Evolutionary conservation across 2,329 filamentous ascomycete genomes (phyloP), one percentile per base, ranked within the genome.

Genomic region (Emmonsia crescens): DNA sequence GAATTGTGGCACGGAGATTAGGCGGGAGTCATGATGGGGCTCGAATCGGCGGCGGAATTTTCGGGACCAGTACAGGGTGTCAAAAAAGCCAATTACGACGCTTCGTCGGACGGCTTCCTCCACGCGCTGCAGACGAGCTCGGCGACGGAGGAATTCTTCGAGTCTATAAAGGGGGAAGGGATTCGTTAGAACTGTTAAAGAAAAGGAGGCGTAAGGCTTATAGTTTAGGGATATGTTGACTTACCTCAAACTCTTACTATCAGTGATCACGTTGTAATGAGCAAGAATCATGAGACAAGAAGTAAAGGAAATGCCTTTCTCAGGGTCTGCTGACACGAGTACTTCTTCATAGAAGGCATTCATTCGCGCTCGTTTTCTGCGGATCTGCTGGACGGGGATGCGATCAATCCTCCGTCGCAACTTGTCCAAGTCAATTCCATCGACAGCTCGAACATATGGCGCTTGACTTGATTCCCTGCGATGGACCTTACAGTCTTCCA

Each of bases 331-430:
- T 4, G 91, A 93, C 5, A 96, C 91, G 74, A 97, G 85, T 24
- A 97, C 89, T 77, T 99, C 95, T 74, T 97, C 92, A 70, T 91
- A 99, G 74, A 99, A 99, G n/a, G 88, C 83, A 68, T 96, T 96
- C 79, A 95, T 93, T 49, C 88, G 86, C 61, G 85, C 82, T 51
- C 94, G 83, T 63, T 91, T 83, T 67, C 85, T 81, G 62, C 88
- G 87, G 60, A 97, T 91, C 65, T 87, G 85, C 19, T 78, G 75
- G 0, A 92, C 79, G 40, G 96, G 91, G 49, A 99, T 87, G 60
- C 82, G 79, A 0, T 83, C 78, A 31, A 99, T 77, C 62, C 91
- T 83, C 62, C 80, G 79, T 66, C 93, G 92, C 42, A 99, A 80
- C 67, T 84, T 88, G 57, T 84, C 79, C 2, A 97, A 74, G 71